phyloP scores from a whole-genome alignment of 768 basidiomycete species.

The Gloeopeniophorella convolvens region DNA sequence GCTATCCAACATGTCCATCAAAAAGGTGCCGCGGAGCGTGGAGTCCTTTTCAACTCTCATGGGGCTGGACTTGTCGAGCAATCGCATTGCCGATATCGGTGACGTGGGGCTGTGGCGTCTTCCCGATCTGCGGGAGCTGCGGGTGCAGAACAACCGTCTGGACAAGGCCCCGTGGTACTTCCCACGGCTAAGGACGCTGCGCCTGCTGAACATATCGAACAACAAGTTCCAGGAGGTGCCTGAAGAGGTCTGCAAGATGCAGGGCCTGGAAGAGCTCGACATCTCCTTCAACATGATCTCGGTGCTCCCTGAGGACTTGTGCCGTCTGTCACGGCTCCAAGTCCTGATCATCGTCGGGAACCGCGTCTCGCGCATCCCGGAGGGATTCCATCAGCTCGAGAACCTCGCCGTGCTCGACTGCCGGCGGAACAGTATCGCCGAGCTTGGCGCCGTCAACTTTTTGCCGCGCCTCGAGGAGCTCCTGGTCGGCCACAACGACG shows the following conservation, averaged over 20 bases:
- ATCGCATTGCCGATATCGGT: constrained; percentile 84
- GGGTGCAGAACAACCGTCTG: constrained; percentile 87
- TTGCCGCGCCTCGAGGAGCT: constrained; percentile 65
- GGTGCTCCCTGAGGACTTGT: constrained; percentile 75
- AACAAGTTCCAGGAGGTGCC: constrained; percentile 86
- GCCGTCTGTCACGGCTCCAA: constrained; percentile 59
- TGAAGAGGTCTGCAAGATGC: constrained; percentile 63
- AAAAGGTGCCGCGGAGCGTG: constrained; percentile 82
- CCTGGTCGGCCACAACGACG: constrained; percentile 74
- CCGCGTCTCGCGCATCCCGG: constrained; percentile 64
- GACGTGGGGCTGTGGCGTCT: constrained; percentile 80
- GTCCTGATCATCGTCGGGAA: constrained; percentile 83
- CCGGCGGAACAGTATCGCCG: constrained; percentile 74
- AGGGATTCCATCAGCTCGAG: constrained; percentile 46
- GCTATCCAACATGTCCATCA: constrained; percentile 89
- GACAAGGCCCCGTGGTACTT: constrained; percentile 84
- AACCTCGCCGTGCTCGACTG: constrained; percentile 74
- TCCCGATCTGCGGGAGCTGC: constrained; percentile 57
- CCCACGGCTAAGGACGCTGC: constrained; percentile 60
- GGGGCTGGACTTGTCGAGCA: constrained; percentile 84
- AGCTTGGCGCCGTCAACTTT: constrained; percentile 61
- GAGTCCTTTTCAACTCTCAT: constrained; percentile 67
- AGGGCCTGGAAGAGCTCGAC: constrained; percentile 76
- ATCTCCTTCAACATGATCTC: constrained; percentile 90
- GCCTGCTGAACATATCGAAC: constrained; percentile 87